Conservation (phyloP, 2,329 filamentous ascomycete species). For the Elsinoe fawcettii region DNA sequence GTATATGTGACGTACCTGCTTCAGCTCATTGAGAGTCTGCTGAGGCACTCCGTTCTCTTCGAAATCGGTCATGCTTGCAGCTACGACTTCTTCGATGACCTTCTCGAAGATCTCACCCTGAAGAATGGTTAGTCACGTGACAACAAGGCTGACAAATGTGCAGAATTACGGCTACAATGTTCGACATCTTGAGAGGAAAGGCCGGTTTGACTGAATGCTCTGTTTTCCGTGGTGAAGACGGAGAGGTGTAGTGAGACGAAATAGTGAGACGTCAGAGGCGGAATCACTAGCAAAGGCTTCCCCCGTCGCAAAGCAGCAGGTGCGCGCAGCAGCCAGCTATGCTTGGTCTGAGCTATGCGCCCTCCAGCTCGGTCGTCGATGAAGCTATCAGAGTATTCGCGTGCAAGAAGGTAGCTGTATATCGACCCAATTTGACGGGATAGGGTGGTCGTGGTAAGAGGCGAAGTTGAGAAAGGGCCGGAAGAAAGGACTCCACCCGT, state of each 20-base stretch:
- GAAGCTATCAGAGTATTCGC: background rate
- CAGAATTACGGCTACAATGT: conserved; percentile 18
- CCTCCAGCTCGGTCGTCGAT: background rate
- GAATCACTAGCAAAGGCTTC: conserved; percentile 14
- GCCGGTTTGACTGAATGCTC: background rate
- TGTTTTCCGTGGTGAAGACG: too few relatives aligned
- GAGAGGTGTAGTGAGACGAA: background rate
- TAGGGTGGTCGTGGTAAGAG: background rate
- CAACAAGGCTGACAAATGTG: background rate
- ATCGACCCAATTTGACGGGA: background rate
- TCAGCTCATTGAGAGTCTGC: conserved; percentile 76
- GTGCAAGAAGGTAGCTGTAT: background rate
- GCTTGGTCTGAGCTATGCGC: background rate
- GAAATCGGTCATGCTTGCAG: conserved; percentile 76
- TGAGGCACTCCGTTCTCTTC: conserved; percentile 93
- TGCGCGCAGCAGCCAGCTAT: background rate
- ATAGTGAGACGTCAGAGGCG: background rate
- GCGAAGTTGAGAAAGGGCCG: conserved; percentile 11
- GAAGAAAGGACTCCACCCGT: background rate
- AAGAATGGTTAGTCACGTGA: conserved; percentile 9
- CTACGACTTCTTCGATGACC: conserved; percentile 67
- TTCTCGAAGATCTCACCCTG: conserved; percentile 77
- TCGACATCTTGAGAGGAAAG: conserved; percentile 18
- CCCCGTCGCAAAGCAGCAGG: background rate
- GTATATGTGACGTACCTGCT: conserved; percentile 55